Conservation (phyloP, 306 rosid genomes). For the Astragalus glycyphyllos region DNA sequence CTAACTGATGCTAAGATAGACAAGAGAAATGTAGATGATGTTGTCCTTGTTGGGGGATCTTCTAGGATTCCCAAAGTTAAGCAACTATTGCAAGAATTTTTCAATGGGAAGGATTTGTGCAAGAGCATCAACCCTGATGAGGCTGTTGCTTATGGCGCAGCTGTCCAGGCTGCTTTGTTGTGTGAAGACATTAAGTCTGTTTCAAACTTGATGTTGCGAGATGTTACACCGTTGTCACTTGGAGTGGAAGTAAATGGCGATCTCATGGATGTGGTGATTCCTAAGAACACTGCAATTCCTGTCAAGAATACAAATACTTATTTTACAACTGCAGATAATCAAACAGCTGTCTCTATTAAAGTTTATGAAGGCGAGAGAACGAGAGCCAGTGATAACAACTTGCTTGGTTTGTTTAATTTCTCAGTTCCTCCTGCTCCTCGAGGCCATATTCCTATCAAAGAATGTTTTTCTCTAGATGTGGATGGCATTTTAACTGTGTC, state of each 20-base stretch:
- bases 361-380: conserved; percentile 70
- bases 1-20: conserved; percentile 20
- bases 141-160: conserved; percentile 44
- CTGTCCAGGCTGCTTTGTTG: conserved; percentile 42
- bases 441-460: conserved; percentile 38
- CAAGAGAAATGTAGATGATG: conserved; percentile 16
- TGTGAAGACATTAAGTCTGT: conserved; percentile 24
- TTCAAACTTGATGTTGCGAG: conserved; percentile 49
- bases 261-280: conserved; percentile 57
- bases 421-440: conserved; percentile 48
- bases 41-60: conserved; percentile 45
- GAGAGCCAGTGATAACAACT: conserved; percentile 51
- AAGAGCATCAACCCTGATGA: conserved; percentile 43
- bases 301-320: conserved; percentile 39
- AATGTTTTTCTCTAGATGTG: conserved; percentile 49
- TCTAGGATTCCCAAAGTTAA: conserved; percentile 46
- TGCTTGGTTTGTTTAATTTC: conserved; percentile 47
- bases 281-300: conserved; percentile 61
- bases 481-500: conserved; percentile 56
- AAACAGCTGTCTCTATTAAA: not conserved
- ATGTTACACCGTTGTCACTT: conserved; percentile 60
- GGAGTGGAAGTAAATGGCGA: conserved; percentile 44
- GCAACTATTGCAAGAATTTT: conserved; percentile 24
- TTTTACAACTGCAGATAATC: conserved; percentile 28
- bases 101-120: conserved; percentile 31